Evolutionary conservation across 495 filamentous ascomycete species (phyloP), one percentile per base, ranked within the genome.

Genomic region (Xylaria nigripes): DNA sequence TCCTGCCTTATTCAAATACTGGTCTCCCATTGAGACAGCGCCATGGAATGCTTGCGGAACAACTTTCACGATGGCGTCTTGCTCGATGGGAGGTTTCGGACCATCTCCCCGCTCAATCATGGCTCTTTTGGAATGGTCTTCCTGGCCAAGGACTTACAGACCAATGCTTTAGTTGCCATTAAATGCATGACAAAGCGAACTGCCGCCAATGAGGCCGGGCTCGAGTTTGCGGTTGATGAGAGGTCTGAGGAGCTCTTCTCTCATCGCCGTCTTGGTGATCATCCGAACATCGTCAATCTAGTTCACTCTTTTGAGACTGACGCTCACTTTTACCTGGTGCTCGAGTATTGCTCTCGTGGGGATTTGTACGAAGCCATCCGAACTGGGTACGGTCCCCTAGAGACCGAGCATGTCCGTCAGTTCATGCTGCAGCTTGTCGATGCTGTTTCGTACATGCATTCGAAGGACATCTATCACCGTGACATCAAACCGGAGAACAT

Each of bases 401-500:
- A 96, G 73, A 98, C 93, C 29, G 89, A 96, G 61, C 90, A 97
- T 69, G 93, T 98, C 50, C 86, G 92, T 45, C 87, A 87, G 34
- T 94, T 96, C 77, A 97, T 98, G 94, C 75, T 96, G 44, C 84
- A 98, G 70, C 81, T 98, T 19, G 77, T 98, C 48, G 84, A 86
- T 65, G 90, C 94, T 40, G 85, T 98, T 49, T 84, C 89, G 45
- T 89, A 87, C 70, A 89, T 96, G 77, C 93, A 98, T 65, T 73
- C 78, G 57, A 90, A 90, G 65, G 90, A 89, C 55, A 78, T 97
- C 61, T 96, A 91, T 70, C 93, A 98, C 68, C 90, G 93, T 54
- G 93, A 98, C 70, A 96, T 98, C 81, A 98, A 98, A 75, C 93
- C 93, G 7, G 93, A 98, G 78, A 98, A 98, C 73, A 95, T 98